Base-by-base conservation (phyloP, 2,329 filamentous ascomycete species). In the Xylaria sp. region DNA sequence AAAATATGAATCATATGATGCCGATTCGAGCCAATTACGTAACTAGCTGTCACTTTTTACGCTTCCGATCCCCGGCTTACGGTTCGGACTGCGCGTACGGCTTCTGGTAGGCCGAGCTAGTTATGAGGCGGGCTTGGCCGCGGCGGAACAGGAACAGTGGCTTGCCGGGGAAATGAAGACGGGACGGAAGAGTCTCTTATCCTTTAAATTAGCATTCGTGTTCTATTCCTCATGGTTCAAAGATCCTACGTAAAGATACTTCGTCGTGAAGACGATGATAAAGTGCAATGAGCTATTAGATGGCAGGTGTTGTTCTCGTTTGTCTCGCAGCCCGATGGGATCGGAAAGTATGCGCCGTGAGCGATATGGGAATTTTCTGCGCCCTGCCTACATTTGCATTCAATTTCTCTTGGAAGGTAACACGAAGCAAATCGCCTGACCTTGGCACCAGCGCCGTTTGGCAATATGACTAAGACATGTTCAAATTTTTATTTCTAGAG, bases 11-110 rank as follows among this genome's bases (percentile, higher is more conserved):
- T n/a, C n/a, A 37, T n/a, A 35, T 15, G 5, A 23, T 37, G 28
- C 37, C 21, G 7, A 25, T 38, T 31, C n/a, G 23, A 57, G 46
- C 51, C n/a, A 56, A 3, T 57, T 57, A 55, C 57, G 57, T 60
- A 43, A 47, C 25, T 47, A 2, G 42, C 33, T 25, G 56, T 42
- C 31, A 40, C 8, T 17, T 19, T 15, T 15, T 28, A 50, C 28
- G 15, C 17, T 37, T 31, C 9, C 5, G n/a, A n/a, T 23, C 21
- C 2, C 21, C 33, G 43, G 43, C 54, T 46, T 28, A 28, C 17
- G 35, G 6, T 19, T 11, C 49, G 23, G 57, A 31, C 31, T 31
- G 31, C 40, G 8, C 21, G 28, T 33, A 40, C 46, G 52, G 51
- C 52, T 45, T 19, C 43, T 45, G 7, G 17, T 21, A 35, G 12